These are phyloP conservation scores for Candida parachauliodes DNA, from an alignment of 805 yeast genomes.

Conservation along the genomic window DNA sequence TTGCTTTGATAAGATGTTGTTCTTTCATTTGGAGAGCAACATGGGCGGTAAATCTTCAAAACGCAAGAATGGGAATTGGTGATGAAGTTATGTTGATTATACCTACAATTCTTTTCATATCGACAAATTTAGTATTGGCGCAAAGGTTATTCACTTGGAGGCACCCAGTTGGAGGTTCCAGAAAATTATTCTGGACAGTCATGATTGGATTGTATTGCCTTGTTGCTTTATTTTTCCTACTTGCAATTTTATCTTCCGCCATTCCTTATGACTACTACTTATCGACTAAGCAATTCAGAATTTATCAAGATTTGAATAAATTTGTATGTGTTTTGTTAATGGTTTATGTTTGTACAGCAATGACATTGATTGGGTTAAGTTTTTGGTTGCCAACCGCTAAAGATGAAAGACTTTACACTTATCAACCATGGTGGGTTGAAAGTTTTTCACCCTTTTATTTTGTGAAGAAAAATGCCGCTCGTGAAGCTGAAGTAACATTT, in stretches of 20 bases:
- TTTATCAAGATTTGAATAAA: conserved; percentile 46
- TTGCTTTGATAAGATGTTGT: conserved; percentile 46
- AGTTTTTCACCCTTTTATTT: conserved; percentile 56
- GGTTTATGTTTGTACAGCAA: conserved; percentile 51
- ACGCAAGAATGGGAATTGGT: conserved; percentile 49
- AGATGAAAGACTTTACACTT: conserved; percentile 51
- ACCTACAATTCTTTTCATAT: conserved; percentile 52
- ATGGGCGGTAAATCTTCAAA: conserved; percentile 55
- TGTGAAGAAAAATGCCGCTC: conserved; percentile 49
- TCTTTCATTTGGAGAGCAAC: conserved; percentile 55
- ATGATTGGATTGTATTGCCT: conserved; percentile 50
- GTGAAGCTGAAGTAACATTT: conserved; percentile 45
- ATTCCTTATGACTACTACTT: conserved; percentile 58
- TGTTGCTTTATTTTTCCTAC: conserved; percentile 52
- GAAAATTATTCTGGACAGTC: conserved; percentile 43
- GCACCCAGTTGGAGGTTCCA: conserved; percentile 66
- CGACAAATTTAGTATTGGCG: conserved; percentile 59
- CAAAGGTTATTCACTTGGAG: conserved; percentile 74
- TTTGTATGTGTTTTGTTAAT: conserved; percentile 26
- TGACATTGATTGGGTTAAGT: conserved; percentile 46
- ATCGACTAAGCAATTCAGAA: conserved; percentile 28
- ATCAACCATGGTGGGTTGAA: conserved; percentile 79
- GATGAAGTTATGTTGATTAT: conserved; percentile 52
- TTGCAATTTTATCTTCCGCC: conserved; percentile 63
- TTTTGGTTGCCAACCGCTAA: conserved; percentile 51